These are phyloP conservation scores for Lactarius pseudohatsudake DNA, from an alignment of 768 basidiomycete species.

Conservation along the genomic window DNA sequence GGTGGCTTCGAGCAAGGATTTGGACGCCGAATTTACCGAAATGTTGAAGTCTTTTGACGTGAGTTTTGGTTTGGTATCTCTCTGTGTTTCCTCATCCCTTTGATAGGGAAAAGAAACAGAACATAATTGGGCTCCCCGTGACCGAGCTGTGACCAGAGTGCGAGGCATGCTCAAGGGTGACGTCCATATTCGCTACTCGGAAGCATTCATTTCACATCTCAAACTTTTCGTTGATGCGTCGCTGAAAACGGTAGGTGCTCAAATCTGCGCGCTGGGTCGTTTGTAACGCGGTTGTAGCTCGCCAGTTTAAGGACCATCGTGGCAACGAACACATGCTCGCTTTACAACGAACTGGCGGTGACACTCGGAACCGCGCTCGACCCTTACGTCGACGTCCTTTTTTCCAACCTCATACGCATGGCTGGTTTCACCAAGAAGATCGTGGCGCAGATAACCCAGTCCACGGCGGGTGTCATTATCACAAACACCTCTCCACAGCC, in stretches of 20 bases:
- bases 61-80: slow-evolving; percentile 26
- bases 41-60: slow-evolving; percentile 86
- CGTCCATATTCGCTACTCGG: slow-evolving; percentile 68
- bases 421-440: slow-evolving; percentile 92
- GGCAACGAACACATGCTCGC: slow-evolving; percentile 68
- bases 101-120: slow-evolving; percentile 92
- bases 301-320: slow-evolving; percentile 91
- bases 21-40: slow-evolving; percentile 78
- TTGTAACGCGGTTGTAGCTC: slow-evolving; percentile 48
- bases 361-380: slow-evolving; percentile 71
- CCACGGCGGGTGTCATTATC: slow-evolving; percentile 65
- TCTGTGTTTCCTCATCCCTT: not conserved
- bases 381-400: slow-evolving; percentile 72
- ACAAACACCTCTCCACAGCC: slow-evolving; percentile 69
- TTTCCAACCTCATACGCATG: slow-evolving; percentile 81
- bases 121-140: slow-evolving; percentile 89
- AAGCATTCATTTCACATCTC: slow-evolving; percentile 70
- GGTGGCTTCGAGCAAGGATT: slow-evolving; percentile 83
- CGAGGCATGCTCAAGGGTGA: slow-evolving; percentile 91
- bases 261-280: slow-evolving; percentile 6
- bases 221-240: slow-evolving; percentile 83
- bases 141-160: slow-evolving; percentile 71
- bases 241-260: slow-evolving; percentile 69
- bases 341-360: slow-evolving; percentile 72
- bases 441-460: slow-evolving; percentile 81